phyloP scores from a whole-genome alignment of 2,329 filamentous ascomycete species.

The Pseudocercospora cruenta region DNA sequence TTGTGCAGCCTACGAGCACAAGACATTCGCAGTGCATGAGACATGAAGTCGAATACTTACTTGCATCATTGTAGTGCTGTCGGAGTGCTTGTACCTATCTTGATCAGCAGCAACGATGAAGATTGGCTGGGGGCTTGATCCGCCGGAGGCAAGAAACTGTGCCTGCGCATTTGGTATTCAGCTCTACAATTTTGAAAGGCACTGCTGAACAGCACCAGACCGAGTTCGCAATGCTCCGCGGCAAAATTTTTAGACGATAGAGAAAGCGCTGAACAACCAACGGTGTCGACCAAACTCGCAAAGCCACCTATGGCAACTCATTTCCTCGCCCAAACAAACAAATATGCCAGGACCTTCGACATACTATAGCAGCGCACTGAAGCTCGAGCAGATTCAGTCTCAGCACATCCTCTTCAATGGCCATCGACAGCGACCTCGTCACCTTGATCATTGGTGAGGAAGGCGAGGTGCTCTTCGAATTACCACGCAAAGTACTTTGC shows the following conservation, averaged over 20 bases:
- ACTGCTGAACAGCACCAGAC: background rate
- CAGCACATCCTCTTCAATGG: background rate
- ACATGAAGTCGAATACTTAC: no score
- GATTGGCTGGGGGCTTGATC: no score
- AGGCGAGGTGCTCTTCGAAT: background rate
- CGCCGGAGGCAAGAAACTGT: no score
- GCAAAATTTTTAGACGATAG: background rate
- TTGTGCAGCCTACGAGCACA: no score
- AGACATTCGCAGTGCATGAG: no score
- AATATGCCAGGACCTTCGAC: background rate
- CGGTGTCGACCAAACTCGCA: background rate
- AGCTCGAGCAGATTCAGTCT: background rate
- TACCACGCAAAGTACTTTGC: background rate
- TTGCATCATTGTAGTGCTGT: no score
- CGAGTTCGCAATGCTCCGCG: background rate
- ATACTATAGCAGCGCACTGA: background rate
- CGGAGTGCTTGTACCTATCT: no score
- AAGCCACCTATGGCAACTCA: background rate
- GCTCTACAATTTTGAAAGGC: no score
- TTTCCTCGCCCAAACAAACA: background rate
- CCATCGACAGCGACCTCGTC: background rate
- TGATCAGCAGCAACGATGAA: no score
- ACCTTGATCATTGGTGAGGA: background rate
- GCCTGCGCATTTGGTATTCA: no score
- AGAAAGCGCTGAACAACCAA: background rate